Evolutionary conservation across 148 eudicot genomes (phyloP), one percentile per base, ranked within the genome.

Genomic region (Talinum fruticosum): DNA sequence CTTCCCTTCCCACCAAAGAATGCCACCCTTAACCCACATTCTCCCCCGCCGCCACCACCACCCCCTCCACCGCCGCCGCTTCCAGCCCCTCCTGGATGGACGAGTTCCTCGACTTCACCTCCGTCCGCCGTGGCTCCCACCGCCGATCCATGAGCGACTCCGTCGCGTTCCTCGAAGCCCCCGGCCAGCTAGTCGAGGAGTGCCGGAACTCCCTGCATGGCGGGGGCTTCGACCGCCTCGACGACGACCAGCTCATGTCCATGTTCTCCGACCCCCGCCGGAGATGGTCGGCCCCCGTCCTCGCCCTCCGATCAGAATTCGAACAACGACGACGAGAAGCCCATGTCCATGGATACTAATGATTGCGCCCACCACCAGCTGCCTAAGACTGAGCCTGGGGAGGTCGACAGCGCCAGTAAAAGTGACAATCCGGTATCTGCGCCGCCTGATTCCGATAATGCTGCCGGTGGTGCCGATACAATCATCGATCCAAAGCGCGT

Each of bases 91-190:
- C 86, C 2, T 95, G 99, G 99, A 87, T 89, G 24, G 97, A 92
- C 72, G 99, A 95, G 18, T 95, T 95, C 81, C 94, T 95, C 79
- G 99, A 95, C 80, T 95, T 92, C 87, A 83, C 97, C 10, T 81
- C 96, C 1, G 28, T 80, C 0, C 73, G 91, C 44, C 86, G 99
- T 5, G 89, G 78, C 2, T 64, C 85, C 34, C 96, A 90, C 85
- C 87, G 97, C 13, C 84, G 99, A 26, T 90, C 97, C 2, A 83
- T 84, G 23, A 95, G 94, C 73, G 99, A 92, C 82, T 89, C 99
- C 8, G 82, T 93, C 36, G 86, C 97, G 41, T 92, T 90, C 82
- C 86, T 91, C 14, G 96, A 91, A 30, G 70, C 85, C 19, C 90
- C 94, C 5, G 29, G 30, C 2, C 74, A 71, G 36, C 65, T 88